Conservation (phyloP, 2,329 filamentous ascomycete species). For the Scleromitrula shiraiana region DNA sequence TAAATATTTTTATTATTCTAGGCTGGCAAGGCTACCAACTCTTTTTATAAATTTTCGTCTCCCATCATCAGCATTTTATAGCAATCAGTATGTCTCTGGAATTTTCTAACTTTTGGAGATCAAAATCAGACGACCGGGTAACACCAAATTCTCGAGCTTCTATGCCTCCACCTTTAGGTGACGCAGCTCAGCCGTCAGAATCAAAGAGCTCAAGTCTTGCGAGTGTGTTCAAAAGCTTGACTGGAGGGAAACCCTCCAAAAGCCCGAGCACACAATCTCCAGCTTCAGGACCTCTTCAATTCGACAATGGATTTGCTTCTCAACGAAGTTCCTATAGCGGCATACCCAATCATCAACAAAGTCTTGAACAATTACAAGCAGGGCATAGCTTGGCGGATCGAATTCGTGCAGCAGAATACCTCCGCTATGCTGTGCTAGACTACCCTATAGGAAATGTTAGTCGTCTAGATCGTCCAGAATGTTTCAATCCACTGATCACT, state of each 20-base stretch:
- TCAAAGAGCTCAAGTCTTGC: constrained; percentile 48
- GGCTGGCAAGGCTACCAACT: too few relatives aligned
- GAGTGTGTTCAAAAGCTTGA: constrained; percentile 56
- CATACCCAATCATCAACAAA: constrained; percentile 44
- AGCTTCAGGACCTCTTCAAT: constrained; percentile 33
- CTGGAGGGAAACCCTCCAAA: constrained; percentile 45
- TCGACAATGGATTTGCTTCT: constrained; percentile 35
- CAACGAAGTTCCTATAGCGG: constrained; percentile 35
- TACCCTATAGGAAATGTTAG: constrained; percentile 41
- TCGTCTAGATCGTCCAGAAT: not conserved
- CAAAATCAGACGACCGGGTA: constrained; percentile 4
- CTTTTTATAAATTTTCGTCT: too few relatives aligned
- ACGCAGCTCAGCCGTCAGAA: constrained; percentile 48
- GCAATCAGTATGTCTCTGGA: not conserved
- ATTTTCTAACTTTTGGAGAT: constrained; percentile 6
- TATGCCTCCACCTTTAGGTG: constrained; percentile 55
- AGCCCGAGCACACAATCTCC: constrained; percentile 35
- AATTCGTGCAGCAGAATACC: constrained; percentile 47
- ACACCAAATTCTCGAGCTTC: constrained; percentile 25
- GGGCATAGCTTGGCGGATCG: constrained; percentile 44
- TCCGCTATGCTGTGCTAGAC: constrained; percentile 49
- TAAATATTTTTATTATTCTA: too few relatives aligned
- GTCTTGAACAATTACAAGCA: constrained; percentile 46
- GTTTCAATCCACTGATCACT: not conserved
- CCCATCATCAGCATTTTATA: too few relatives aligned